Base-by-base conservation (phyloP, 2,329 filamentous ascomycete species). In the Cercospora berteroae region DNA sequence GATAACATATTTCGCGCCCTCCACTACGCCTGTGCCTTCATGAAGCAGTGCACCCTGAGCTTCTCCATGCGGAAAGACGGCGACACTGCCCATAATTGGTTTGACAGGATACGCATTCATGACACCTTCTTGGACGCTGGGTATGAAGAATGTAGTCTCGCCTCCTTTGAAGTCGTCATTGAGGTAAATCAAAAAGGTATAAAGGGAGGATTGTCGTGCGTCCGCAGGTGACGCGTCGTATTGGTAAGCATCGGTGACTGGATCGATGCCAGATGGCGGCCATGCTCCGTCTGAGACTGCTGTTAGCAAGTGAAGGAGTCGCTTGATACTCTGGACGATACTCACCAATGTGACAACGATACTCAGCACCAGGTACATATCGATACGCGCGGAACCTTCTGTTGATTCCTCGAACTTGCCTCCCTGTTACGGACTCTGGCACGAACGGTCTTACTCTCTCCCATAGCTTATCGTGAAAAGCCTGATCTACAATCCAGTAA, bases 91-190 rank as follows among this genome's bases (percentile, higher is more conserved):
- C 85, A 90, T 89, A 9, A 90, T 85, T 0, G 89, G 89, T 64
- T 86, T 85, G 0, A 92, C 85, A 0, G 88, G 87, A 71, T 91
- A 90, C 0, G 89, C 89, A 71, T 91, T 90, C 70, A 92, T 83
- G 0, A 83, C 84, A 0, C 89, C 89, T 69, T 92, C 89, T 18
- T 83, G 81, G 0, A 85, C 81, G 4, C 85, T 88, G 0, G 89
- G 89, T 4, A 90, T 77, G 76, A 91, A 91, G 73, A 90, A 91
- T 0, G 88, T 90, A 0, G 89, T 91, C 76, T 91, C 89, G 25
- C 89, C 89, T 9, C 87, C 88, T 70, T 89, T 86, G 63, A 91
- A 91, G 66, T 91, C 89, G 69, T 91, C 89, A 60, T 90, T 90
- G 2, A 91, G 81, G 71, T 91, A 91, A 2, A 91, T 83, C 16